Conservation (phyloP, 106 monocot genomes). For the Platanthera guangdongensis region DNA sequence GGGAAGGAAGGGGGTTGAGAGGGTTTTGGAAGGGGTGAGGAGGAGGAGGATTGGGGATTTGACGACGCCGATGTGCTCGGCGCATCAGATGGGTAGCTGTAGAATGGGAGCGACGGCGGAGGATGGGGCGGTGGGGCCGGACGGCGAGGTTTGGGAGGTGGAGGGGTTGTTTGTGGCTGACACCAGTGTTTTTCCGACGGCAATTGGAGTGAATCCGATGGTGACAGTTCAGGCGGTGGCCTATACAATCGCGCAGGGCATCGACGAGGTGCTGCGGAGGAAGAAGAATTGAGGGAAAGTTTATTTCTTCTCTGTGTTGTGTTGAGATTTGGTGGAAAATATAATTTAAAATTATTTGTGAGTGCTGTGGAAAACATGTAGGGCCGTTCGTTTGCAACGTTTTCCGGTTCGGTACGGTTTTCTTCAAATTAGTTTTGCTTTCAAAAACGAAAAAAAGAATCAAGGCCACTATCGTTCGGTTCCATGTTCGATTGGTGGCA, state of each 20-base stretch:
- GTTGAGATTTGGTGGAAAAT: no score
- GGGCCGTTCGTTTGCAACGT: no score
- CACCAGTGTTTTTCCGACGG: conserved; percentile 59
- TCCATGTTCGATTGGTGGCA: no score
- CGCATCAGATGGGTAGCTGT: conserved; percentile 90
- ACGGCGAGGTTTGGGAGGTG: conserved; percentile 80
- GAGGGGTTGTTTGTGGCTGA: conserved; percentile 69
- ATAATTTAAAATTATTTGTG: no score
- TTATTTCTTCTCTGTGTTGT: no score
- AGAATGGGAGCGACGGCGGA: conserved; percentile 55
- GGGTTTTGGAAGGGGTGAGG: conserved; percentile 29
- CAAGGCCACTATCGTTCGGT: no score
- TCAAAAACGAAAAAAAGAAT: no score
- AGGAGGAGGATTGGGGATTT: conserved; percentile 13
- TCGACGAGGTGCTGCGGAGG: conserved; percentile 6
- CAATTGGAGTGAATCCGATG: conserved; percentile 83
- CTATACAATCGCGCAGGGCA: conserved; percentile 23
- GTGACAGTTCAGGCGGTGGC: conserved; percentile 71
- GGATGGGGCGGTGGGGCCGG: conserved; percentile 41
- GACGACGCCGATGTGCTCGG: conserved; percentile 29
- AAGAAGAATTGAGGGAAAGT: not conserved
- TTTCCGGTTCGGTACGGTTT: no score
- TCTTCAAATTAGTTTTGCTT: no score
- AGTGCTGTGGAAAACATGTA: no score
- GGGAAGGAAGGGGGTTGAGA: conserved; percentile 34